Conservation (phyloP, 2,329 filamentous ascomycete genomes). For the Colletotrichum tanaceti region DNA sequence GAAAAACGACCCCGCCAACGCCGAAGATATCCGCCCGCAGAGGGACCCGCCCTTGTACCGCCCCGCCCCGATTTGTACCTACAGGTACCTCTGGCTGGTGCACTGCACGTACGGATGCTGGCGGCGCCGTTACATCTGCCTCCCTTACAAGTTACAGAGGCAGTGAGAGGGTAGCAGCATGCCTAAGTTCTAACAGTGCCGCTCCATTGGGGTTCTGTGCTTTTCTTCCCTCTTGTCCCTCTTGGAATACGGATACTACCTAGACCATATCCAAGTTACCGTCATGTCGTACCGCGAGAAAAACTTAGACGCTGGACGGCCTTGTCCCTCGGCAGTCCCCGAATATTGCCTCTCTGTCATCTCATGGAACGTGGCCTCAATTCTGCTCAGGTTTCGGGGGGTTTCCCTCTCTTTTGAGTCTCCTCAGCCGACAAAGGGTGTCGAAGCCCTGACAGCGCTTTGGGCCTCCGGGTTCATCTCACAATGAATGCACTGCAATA, state of each 20-base stretch:
- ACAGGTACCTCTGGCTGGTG: no score
- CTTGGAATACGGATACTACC: constrained; percentile 8
- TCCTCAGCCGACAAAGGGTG: neutral
- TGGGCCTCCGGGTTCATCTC: neutral
- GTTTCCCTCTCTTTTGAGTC: neutral
- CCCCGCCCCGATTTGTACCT: no score
- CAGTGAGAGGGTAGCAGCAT: no score
- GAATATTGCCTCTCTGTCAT: no score
- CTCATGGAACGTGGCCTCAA: no score
- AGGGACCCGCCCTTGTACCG: neutral
- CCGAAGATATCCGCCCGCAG: constrained; percentile 40
- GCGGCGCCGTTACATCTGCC: neutral
- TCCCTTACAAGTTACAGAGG: no score
- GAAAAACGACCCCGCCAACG: constrained; percentile 39
- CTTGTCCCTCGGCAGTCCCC: constrained; percentile 19
- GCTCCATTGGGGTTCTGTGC: neutral
- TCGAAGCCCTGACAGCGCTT: neutral
- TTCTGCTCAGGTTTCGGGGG: neutral
- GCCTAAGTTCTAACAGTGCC: neutral
- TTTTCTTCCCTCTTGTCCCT: neutral
- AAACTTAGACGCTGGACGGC: constrained; percentile 2
- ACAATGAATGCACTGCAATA: neutral
- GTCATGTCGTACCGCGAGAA: constrained; percentile 31
- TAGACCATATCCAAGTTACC: constrained; percentile 16
- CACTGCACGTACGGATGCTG: neutral